Evolutionary conservation across 495 filamentous ascomycete genomes (phyloP).

Genomic region (Penicillium goetzii): DNA sequence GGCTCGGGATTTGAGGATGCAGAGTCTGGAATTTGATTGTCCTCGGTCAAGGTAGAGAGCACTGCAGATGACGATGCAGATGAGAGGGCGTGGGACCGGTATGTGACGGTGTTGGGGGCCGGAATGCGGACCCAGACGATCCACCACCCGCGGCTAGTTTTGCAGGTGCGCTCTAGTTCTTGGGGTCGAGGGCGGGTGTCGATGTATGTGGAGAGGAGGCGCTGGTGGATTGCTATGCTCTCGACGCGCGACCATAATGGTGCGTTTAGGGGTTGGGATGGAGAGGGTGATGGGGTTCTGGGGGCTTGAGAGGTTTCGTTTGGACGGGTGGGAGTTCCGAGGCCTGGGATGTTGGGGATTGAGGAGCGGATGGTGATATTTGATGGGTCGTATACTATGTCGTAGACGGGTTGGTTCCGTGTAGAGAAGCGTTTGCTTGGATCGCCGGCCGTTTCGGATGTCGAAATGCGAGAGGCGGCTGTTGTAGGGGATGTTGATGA

Average conservation of each 20-base stretch:
- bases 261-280: slow-evolving; percentile 55
- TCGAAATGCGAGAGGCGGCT: slow-evolving; percentile 53
- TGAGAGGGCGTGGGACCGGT: slow-evolving; percentile 23
- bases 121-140: slow-evolving; percentile 85
- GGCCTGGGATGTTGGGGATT: slow-evolving; percentile 87
- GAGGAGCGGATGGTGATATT: slow-evolving; percentile 78
- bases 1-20: neutral
- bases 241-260: slow-evolving; percentile 74
- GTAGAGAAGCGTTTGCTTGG: slow-evolving; percentile 33
- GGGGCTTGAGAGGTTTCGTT: slow-evolving; percentile 24
- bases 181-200: slow-evolving; percentile 59
- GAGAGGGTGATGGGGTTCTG: slow-evolving; percentile 69
- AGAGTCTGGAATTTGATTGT: slow-evolving; percentile 15
- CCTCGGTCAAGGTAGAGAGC: slow-evolving; percentile 26
- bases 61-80: slow-evolving; percentile 25
- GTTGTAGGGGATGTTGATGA: slow-evolving; percentile 63
- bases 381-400: slow-evolving; percentile 83
- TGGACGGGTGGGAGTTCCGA: slow-evolving; percentile 30
- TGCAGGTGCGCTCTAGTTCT: slow-evolving; percentile 84
- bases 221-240: slow-evolving; percentile 86
- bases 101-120: slow-evolving; percentile 27
- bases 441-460: slow-evolving; percentile 31
- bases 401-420: slow-evolving; percentile 64
- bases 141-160: slow-evolving; percentile 95
- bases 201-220: slow-evolving; percentile 76